Evolutionary conservation across 1,139 yeast species (phyloP), one percentile per base, ranked within the genome.

Genomic region (Suhomyces bokatorum): DNA sequence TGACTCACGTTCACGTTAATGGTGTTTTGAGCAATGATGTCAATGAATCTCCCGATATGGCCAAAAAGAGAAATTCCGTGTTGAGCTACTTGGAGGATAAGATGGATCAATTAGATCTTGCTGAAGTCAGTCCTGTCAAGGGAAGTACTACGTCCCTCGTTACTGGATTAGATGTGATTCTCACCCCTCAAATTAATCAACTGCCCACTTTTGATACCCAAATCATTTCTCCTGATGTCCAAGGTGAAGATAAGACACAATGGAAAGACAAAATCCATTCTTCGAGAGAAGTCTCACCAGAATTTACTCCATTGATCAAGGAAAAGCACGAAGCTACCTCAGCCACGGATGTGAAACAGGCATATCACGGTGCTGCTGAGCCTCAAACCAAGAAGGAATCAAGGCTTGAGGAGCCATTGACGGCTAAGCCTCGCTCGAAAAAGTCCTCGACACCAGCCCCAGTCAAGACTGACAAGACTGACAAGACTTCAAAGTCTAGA

Each of bases 71-170:
- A 37, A 72, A 70, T 50, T 68, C 77, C 3, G 78, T 72, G 2
- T 63, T 75, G 51, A 66, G 72, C 53, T 74, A 74, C 49, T 64
- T 74, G 56, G 79, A 73, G 51, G 78, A 73, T 54, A 73, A 69
- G 55, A 74, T 74, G 61, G 78, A 73, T 42, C 64, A 68, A 13
- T 61, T 73, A 48, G 79, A 74, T 39, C 62, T 71, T 46, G 57
- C 62, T 12, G 71, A 66, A 27, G 64, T 56, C 16, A 60, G 66
- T 45, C 67, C 68, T 1, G 44, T 49, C 42, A 57, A 49, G 44
- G 45, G 49, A 34, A 32, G 49, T 28, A 10, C 47, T 27, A 29
- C 43, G 35, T 37, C 51, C 12, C 30, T 45, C 26, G 27, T 46
- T 32, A 35, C 51, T 20, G 44, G 44, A 39, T 16, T 51, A 43